Evolutionary conservation across 2,329 filamentous ascomycete species (phyloP), one percentile per base, ranked within the genome.

Genomic region (Penicillium sclerotigenum): DNA sequence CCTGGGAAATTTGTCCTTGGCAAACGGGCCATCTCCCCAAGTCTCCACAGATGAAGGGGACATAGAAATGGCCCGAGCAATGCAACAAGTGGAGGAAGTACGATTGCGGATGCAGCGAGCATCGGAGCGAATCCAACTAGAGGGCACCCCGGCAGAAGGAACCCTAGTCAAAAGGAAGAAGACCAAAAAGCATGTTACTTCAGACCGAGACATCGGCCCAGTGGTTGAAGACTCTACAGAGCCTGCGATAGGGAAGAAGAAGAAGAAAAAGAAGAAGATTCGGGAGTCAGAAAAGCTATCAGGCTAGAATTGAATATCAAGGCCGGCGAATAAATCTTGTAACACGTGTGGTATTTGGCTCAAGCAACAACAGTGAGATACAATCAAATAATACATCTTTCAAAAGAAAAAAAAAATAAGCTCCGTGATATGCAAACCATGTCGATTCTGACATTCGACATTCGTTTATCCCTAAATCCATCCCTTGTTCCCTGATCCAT

Each of bases 51-150:
- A 87, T 69, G 84, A 83, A 16, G 91, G 96, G 68, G 91, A 97
- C 58, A 86, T 84, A 1, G 92, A 97, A 74, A 96, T 97, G 90
- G 86, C 85, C 42, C 86, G 85, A 67, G 94, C 93, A 9, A 86
- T 97, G 80, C 87, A 87, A 71, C 90, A 97, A 72, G 89, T 99
- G 3, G 93, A 97, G 77, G 81, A 87, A 49, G 77, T 95, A 57
- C 81, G 94, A 50, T 78, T 97, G 54, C 90, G 96, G 75, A 96
- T 97, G 91, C 78, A 80, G 61, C 70, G 79, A 54, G 75, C 72
- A 33, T 75, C 75, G 10, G 79, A 81, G 58, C 72, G 77, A n/a
- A 75, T 79, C 22, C 65, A 75, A 26, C 72, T 86, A 22, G 83
- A 75, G 37, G 76, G 75, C 4, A 73, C 76, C 20, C 74, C 77